These are phyloP conservation scores for Seiridium cupressi DNA, from an alignment of 2,329 filamentous ascomycete species.

Conservation along the genomic window DNA sequence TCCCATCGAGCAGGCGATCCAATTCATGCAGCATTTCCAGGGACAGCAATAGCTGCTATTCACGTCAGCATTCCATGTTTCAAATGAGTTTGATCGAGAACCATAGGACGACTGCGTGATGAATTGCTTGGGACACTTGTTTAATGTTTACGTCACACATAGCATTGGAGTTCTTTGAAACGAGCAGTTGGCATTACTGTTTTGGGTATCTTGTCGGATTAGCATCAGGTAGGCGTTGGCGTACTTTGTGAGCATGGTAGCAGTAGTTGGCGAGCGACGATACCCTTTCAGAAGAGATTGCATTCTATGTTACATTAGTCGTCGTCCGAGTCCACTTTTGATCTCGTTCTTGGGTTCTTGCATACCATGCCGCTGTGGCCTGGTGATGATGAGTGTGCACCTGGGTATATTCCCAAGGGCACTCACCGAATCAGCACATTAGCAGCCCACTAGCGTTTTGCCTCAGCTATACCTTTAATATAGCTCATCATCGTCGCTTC, in stretches of 20 bases:
- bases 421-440: too few species aligned
- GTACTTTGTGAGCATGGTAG: not conserved
- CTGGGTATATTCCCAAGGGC: too few species aligned
- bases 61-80: too few species aligned
- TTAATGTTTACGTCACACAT: not conserved
- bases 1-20: constrained; percentile 76
- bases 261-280: constrained; percentile 1
- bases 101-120: too few species aligned
- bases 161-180: not conserved
- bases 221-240: constrained; percentile 1
- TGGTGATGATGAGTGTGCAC: too few species aligned
- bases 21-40: constrained; percentile 65
- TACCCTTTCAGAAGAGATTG: not conserved
- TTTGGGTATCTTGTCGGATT: not conserved
- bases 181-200: not conserved
- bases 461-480: constrained; percentile 36
- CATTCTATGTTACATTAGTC: not conserved
- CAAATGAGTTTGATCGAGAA: too few species aligned
- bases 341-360: too few species aligned
- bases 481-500: constrained; percentile 55
- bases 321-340: too few species aligned
- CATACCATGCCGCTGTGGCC: too few species aligned
- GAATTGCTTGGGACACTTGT: too few species aligned
- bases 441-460: too few species aligned
- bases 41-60: constrained; percentile 7